Evolutionary conservation across 352 stramenopile species (phyloP).

Genomic region (Blastocystis sp.): DNA sequence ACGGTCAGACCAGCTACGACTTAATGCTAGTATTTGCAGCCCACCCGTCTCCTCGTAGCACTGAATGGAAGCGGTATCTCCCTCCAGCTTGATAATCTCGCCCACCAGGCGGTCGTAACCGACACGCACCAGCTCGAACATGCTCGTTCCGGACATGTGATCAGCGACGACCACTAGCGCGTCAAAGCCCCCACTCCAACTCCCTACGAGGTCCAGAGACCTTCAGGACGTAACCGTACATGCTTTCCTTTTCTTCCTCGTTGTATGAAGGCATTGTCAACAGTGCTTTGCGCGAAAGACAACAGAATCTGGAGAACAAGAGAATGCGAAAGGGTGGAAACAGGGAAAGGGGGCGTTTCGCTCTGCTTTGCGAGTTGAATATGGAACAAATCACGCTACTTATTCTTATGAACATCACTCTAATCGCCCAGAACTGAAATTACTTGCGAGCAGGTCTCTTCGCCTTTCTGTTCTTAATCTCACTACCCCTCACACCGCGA

Average conservation of each 20-base stretch:
- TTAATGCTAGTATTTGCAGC: conserved; percentile 68
- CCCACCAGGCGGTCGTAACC: conserved; percentile 97
- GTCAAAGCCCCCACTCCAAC: conserved; percentile 11
- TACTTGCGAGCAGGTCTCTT: neutral
- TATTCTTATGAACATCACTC: neutral
- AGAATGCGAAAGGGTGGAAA: neutral
- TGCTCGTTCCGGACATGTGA: conserved; percentile 95
- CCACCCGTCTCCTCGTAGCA: conserved; percentile 70
- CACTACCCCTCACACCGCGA: neutral
- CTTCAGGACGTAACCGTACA: neutral
- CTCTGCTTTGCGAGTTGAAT: neutral
- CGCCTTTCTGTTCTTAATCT: conserved; percentile 57
- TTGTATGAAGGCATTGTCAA: neutral
- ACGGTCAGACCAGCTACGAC: conserved; percentile 85
- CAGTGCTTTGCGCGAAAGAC: neutral
- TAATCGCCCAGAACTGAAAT: neutral
- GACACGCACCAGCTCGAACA: conserved; percentile 93
- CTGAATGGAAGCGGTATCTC: conserved; percentile 97
- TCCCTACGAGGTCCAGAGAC: conserved; percentile 87
- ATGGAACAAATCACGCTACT: neutral
- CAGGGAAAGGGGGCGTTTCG: neutral
- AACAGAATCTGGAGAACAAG: neutral
- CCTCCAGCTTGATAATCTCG: conserved; percentile 98
- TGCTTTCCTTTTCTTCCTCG: neutral
- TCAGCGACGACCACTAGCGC: conserved; percentile 92